These are phyloP conservation scores for Cydonia oblonga DNA, from an alignment of 331 rosid species.

Conservation along the genomic window DNA sequence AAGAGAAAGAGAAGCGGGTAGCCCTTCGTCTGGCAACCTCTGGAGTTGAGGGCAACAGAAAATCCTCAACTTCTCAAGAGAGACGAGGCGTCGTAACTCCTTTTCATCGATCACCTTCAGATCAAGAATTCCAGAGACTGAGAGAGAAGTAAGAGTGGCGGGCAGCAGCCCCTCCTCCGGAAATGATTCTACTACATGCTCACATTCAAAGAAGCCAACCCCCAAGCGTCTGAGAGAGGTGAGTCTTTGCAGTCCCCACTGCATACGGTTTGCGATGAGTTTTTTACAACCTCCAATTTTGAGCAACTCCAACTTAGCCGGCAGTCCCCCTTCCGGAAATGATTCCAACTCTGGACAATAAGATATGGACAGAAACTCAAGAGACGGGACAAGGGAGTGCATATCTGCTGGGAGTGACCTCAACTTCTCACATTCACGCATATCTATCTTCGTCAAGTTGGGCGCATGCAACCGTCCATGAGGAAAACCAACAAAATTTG, in stretches of 20 bases:
- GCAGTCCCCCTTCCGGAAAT: not conserved
- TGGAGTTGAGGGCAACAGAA: not conserved
- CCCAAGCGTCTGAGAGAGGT: not conserved
- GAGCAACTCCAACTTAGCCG: not conserved
- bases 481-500: not conserved
- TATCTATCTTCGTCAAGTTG: not conserved
- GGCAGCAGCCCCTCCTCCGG: constrained; percentile 12
- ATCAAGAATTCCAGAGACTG: not conserved
- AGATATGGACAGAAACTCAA: not conserved
- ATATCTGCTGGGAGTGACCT: not conserved
- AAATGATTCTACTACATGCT: not conserved
- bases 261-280: not conserved
- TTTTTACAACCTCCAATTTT: not conserved
- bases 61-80: not conserved
- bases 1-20: not conserved
- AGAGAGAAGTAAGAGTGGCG: not conserved
- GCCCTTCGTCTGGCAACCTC: not conserved
- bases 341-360: not conserved
- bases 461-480: not conserved
- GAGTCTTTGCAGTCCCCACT: not conserved
- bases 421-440: not conserved
- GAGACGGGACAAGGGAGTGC: not conserved
- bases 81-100: not conserved
- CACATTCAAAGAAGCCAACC: not conserved
- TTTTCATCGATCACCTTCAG: not conserved